A percentile compares a stretch with the other conserved stretches of the same genome.
Conservation (phyloP, 2,329 filamentous ascomycete species). For the Geosmithia flava region DNA sequence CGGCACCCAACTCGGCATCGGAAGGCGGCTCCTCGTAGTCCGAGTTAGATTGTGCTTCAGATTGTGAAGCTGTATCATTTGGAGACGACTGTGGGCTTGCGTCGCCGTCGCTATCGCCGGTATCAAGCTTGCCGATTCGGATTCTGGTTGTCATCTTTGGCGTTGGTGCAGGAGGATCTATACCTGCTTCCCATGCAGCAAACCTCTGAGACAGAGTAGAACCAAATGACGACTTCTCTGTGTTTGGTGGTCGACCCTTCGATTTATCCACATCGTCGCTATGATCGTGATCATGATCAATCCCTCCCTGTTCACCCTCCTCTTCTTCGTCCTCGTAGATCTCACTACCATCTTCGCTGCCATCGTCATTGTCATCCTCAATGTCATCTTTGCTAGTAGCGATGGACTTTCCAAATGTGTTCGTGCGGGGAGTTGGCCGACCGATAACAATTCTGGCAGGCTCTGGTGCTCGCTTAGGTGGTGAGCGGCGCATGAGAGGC, state of each 20-base stretch:
- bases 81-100: neutral
- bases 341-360: constrained; percentile 2
- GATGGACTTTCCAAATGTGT: neutral
- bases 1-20: neutral
- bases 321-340: constrained; percentile 2
- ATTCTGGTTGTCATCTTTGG: neutral
- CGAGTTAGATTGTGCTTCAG: neutral
- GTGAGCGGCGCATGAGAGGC: constrained; percentile 1
- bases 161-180: neutral
- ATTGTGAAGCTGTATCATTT: neutral
- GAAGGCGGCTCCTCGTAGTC: neutral
- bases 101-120: neutral
- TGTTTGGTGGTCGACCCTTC: constrained; percentile 25
- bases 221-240: constrained; percentile 5
- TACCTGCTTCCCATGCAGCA: neutral
- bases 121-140: neutral
- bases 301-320: neutral
- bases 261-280: constrained; percentile 41
- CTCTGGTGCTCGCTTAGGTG: constrained; percentile 3
- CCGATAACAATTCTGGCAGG: constrained; percentile 10
- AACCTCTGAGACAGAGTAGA: constrained; percentile 1
- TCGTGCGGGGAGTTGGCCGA: constrained; percentile 1
- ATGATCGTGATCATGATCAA: constrained; percentile 21
- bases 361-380: constrained; percentile 4
- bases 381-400: constrained; percentile 3